phyloP scores from a whole-genome alignment of 805 yeast species.

The Wickerhamiella brachini region DNA sequence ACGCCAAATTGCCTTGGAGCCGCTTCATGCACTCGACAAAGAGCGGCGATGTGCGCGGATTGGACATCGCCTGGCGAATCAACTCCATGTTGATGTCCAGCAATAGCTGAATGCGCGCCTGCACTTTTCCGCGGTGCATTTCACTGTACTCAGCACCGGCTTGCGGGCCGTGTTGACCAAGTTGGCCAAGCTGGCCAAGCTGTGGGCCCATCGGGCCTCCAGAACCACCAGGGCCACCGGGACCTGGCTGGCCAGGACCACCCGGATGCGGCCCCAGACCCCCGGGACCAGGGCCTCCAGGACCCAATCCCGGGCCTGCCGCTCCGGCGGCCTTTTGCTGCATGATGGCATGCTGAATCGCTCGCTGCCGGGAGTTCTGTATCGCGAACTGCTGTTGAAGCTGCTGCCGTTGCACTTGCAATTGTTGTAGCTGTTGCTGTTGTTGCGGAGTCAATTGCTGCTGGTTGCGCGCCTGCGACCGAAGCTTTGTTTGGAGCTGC shows the following conservation, averaged over 20 bases:
- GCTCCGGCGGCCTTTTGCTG: neutral
- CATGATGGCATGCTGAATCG: neutral
- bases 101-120: constrained; percentile 8
- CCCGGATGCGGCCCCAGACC: neutral
- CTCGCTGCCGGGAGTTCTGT: neutral
- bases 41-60: constrained; percentile 5
- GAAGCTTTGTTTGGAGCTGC: neutral
- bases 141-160: neutral
- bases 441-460: neutral
- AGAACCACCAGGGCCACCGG: neutral
- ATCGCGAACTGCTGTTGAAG: neutral
- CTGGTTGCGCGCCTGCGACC: neutral
- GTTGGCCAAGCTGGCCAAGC: no score
- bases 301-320: neutral
- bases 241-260: neutral
- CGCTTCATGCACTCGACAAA: constrained; percentile 22
- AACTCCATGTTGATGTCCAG: constrained; percentile 16
- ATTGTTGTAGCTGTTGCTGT: neutral
- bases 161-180: neutral
- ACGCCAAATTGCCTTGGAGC: constrained; percentile 24
- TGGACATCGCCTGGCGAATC: constrained; percentile 6
- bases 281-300: neutral
- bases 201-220: neutral
- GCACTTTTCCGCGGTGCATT: neutral
- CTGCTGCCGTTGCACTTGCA: constrained; percentile 1